phyloP scores from a whole-genome alignment of 345 rosid species.

The Schrenkiella parvula region DNA sequence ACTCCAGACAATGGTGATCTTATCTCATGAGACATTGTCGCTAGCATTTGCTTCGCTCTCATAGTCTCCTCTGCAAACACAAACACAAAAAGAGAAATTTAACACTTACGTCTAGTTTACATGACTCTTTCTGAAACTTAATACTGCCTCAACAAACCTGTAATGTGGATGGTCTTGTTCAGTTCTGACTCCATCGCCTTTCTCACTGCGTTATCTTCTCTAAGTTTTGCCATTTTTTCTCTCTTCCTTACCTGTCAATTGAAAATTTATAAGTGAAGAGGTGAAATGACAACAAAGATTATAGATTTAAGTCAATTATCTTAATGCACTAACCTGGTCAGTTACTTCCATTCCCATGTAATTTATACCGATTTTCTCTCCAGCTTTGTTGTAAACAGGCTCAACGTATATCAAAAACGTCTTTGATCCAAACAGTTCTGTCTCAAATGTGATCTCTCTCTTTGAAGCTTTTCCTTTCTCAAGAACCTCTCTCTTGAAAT shows the following conservation, averaged over 20 bases:
- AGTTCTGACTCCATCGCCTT: slow-evolving; percentile 95
- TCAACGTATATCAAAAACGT: slow-evolving; percentile 87
- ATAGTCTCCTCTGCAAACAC: slow-evolving; percentile 83
- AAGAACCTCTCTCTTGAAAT: slow-evolving; percentile 87
- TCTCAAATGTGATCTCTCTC: slow-evolving; percentile 87
- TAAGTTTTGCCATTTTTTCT: slow-evolving; percentile 80
- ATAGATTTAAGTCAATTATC: background rate
- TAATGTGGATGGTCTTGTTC: slow-evolving; percentile 90
- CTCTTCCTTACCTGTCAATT: slow-evolving; percentile 64
- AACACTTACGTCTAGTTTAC: background rate
- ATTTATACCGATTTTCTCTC: slow-evolving; percentile 85
- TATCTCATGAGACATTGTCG: slow-evolving; percentile 98
- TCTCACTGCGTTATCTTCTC: slow-evolving; percentile 93
- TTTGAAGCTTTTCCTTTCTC: slow-evolving; percentile 87
- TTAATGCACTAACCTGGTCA: slow-evolving; percentile 61
- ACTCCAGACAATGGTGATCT: slow-evolving; percentile 91
- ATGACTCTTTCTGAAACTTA: background rate
- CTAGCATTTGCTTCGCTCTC: slow-evolving; percentile 97
- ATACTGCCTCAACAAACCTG: slow-evolving; percentile 47
- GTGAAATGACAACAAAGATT: background rate
- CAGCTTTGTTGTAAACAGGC: slow-evolving; percentile 84
- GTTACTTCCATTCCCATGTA: slow-evolving; percentile 98
- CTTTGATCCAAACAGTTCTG: slow-evolving; percentile 77
- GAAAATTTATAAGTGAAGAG: background rate
- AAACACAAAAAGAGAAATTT: background rate